Conservation (phyloP, 2,329 filamentous ascomycete species). For the Truncatella angustata region DNA sequence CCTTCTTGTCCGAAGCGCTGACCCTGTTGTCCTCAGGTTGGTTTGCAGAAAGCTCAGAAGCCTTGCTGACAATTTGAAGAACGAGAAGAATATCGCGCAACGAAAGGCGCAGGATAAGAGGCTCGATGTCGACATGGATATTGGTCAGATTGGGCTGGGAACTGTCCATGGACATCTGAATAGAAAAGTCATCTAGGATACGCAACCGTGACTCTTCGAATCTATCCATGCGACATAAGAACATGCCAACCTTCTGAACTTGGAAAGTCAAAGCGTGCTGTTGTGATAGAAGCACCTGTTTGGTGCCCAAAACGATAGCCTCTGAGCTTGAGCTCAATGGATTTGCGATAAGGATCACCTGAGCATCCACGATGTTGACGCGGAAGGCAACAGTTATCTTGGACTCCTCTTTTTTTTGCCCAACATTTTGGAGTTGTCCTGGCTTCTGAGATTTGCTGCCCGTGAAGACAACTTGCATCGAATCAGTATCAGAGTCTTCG, state of each 20-base stretch:
- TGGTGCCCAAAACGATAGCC: constrained; percentile 91
- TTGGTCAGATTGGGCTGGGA: constrained; percentile 64
- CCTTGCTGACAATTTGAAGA: constrained; percentile 87
- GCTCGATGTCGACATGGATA: constrained; percentile 86
- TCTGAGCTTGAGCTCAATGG: constrained; percentile 87
- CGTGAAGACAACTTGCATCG: constrained; percentile 47
- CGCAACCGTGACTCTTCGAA: constrained; percentile 88
- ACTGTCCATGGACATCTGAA: constrained; percentile 83
- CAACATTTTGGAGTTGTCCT: constrained; percentile 18
- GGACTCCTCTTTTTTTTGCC: constrained; percentile 29
- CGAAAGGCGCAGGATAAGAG: constrained; percentile 84
- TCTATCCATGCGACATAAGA: constrained; percentile 95
- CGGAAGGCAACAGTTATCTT: constrained; percentile 81
- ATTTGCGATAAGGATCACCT: constrained; percentile 95
- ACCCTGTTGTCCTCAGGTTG: constrained; percentile 45
- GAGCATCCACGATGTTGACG: constrained; percentile 92
- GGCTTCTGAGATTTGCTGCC: constrained; percentile 32
- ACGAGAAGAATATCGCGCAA: constrained; percentile 92
- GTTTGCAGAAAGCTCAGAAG: constrained; percentile 78
- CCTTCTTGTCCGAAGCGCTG: constrained; percentile 52
- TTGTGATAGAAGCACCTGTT: constrained; percentile 88
- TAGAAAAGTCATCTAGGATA: constrained; percentile 94
- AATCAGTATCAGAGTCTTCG: constrained; percentile 60
- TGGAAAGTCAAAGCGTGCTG: constrained; percentile 94
- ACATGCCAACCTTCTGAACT: constrained; percentile 95